Evolutionary conservation across 441 rosid genomes (phyloP), one percentile per base, ranked within the genome.

Genomic region (Macaranga tanarius): DNA sequence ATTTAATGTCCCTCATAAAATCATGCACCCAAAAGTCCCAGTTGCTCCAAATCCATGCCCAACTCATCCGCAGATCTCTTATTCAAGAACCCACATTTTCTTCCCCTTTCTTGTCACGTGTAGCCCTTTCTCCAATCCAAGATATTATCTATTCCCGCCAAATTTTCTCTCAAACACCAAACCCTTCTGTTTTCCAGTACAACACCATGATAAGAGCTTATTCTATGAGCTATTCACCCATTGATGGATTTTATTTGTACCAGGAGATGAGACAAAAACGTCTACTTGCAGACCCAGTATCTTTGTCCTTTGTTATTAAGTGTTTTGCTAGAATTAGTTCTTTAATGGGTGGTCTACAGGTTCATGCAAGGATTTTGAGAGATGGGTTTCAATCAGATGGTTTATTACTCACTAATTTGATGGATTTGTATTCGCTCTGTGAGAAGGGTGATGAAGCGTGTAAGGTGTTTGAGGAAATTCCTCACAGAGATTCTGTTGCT

Each of bases 401-500:
- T 58, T 86, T 83, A 65, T 74, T 93, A 5, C 76, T 89, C 2
- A 92, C 98, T 63, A 85, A 86, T 52, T 74, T 93, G 77, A 86
- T 90, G 87, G 90, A 83, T 66, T 65, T 89, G 1, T 93, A 91
- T 67, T 89, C 92, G 0, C 17, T 59, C 11, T 81, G 79, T 9
- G 73, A 52, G 23, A 77, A 69, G 55, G 70, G 79, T 5, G 59
- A 5, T 28, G 82, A 86, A 28, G 90, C 95, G 8, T 80, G 79
- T 75, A 83, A 79, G 42, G 86, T 93, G 89, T 93, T 91, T 74
- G 96, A 91, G 67, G 96, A 91, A 67, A 91, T 90, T 50, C 78
- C 84, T 42, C 66, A 70, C 0, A 88, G 83, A 75, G 98, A 93
- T 62, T 79, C 73, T 10, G 89, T 93, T 50, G 84, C 90, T 22